These are phyloP conservation scores for Rhodamnia argentea DNA, from an alignment of 345 rosid species.

Conservation along the genomic window DNA sequence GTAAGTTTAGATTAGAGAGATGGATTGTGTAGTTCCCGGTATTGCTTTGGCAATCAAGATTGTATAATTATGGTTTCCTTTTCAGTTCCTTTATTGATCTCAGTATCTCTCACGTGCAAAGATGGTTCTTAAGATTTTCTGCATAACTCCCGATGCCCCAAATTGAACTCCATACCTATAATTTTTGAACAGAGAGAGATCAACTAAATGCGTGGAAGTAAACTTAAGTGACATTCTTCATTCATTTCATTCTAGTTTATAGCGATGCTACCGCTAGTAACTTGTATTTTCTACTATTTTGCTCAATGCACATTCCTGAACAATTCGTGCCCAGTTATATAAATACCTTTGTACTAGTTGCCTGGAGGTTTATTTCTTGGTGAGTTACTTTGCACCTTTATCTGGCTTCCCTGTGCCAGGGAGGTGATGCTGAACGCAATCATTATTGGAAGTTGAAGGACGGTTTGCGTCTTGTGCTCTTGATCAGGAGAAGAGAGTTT, in stretches of 20 bases:
- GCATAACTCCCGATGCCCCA: neutral
- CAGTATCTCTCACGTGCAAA: neutral
- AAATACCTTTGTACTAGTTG: neutral
- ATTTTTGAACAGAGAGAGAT: neutral
- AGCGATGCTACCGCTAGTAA: neutral
- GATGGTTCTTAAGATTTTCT: neutral
- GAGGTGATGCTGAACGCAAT: neutral
- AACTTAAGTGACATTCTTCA: neutral
- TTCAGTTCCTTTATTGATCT: neutral
- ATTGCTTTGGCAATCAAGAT: neutral
- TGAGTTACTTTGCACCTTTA: neutral
- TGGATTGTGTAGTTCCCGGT: neutral
- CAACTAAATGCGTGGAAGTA: neutral
- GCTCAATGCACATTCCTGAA: neutral
- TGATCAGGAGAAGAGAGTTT: conserved; percentile 15
- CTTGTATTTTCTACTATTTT: neutral
- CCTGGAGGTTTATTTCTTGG: neutral
- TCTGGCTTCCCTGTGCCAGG: neutral
- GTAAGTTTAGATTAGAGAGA: neutral
- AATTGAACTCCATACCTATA: neutral
- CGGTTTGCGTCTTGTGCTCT: conserved; percentile 1
- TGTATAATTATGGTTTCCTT: neutral
- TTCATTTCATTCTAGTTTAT: neutral
- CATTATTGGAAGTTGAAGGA: conserved; percentile 1
- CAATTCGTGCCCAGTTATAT: neutral